Conservation (phyloP, 169 alveolate species). For the Plasmodium vivax region DNA sequence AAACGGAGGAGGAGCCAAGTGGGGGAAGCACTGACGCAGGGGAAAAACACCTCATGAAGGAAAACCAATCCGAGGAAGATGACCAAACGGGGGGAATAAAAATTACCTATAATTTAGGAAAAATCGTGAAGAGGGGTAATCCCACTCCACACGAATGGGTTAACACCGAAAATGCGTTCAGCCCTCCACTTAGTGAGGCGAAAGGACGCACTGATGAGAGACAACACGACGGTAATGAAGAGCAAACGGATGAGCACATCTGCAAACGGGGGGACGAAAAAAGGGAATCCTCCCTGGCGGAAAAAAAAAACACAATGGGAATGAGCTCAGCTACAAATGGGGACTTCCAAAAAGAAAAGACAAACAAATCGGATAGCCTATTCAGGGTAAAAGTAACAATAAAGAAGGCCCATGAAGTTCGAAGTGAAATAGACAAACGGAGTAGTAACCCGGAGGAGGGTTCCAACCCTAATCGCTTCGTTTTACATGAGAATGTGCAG, state of each 20-base stretch:
- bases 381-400: constrained; percentile 4
- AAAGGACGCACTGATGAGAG: not conserved
- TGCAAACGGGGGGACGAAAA: not conserved
- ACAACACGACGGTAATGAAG: not conserved
- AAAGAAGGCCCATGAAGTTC: not conserved
- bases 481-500: not conserved
- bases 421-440: not conserved
- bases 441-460: not conserved
- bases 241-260: not conserved
- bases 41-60: not conserved
- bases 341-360: not conserved
- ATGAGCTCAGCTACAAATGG: not conserved
- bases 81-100: not conserved
- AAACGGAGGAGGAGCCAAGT: not conserved
- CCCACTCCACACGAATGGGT: not conserved
- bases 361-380: not conserved
- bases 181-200: not conserved
- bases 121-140: not conserved
- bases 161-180: not conserved
- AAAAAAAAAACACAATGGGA: not conserved
- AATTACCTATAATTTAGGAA: not conserved
- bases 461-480: not conserved
- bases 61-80: not conserved
- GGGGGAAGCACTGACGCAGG: not conserved
- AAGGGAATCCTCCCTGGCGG: not conserved